A percentile compares a stretch with the other conserved stretches of the same genome.
Conservation (phyloP, 2,329 filamentous ascomycete species). For the Rutstroemia sp. region DNA sequence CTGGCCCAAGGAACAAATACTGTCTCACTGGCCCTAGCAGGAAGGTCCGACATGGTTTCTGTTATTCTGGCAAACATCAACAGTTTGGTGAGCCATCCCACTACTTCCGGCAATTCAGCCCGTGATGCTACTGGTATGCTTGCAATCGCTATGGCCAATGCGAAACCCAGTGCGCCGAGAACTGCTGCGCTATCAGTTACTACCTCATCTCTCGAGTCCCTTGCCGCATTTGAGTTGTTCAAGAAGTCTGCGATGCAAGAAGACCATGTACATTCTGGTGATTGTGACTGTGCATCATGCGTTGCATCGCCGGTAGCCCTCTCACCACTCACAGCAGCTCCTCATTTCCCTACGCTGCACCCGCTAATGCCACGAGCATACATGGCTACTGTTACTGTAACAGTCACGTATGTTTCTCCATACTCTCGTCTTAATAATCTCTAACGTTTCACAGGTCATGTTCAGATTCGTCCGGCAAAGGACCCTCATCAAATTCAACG, state of each 20-base stretch:
- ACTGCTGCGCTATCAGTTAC: neutral
- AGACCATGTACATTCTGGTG: neutral
- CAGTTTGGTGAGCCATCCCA: conserved; percentile 2
- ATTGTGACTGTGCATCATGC: conserved; percentile 5
- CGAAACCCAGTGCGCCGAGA: neutral
- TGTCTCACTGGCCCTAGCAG: conserved; percentile 3
- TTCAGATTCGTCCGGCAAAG: neutral
- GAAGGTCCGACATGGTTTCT: conserved; percentile 5
- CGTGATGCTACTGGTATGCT: conserved; percentile 6
- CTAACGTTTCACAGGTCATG: conserved; percentile 3
- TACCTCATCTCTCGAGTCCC: neutral
- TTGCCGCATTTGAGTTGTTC: conserved; percentile 5
- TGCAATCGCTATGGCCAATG: conserved; percentile 7
- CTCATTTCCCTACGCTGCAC: neutral
- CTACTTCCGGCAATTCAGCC: neutral
- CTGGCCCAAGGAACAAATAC: conserved; percentile 6
- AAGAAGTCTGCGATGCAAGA: neutral
- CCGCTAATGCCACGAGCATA: conserved; percentile 1
- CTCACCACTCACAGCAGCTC: neutral
- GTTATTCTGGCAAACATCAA: conserved; percentile 6
- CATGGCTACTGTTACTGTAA: neutral
- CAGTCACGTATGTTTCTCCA: conserved; percentile 1
- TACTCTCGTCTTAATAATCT: neutral
- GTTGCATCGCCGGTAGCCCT: neutral
- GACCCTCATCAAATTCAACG: neutral